A percentile compares a stretch with the other conserved stretches of the same genome.
Evolutionary conservation across 371 early-diverging fungal genomes (phyloP).

Genomic region (Mucor indicus): DNA sequence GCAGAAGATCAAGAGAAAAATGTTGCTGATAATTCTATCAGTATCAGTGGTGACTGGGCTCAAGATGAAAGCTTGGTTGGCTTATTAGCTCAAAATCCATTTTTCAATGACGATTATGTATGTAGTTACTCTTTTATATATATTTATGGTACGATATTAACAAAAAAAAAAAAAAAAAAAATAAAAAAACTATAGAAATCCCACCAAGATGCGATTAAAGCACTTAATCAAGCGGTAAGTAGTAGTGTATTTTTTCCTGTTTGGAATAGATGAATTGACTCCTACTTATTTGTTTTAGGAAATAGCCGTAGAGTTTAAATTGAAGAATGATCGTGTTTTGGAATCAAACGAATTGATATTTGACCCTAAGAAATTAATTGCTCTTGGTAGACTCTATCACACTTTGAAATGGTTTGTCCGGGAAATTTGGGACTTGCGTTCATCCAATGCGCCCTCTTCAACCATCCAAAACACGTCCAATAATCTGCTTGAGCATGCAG

Average conservation of each 20-base stretch:
- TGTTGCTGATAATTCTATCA: constrained; percentile 35
- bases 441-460: constrained; percentile 14
- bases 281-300: constrained; percentile 48
- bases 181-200: too few relatives aligned
- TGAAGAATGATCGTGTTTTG: constrained; percentile 80
- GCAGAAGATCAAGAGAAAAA: constrained; percentile 33
- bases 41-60: constrained; percentile 78
- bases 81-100: constrained; percentile 63
- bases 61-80: constrained; percentile 69
- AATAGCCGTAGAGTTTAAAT: constrained; percentile 69
- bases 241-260: too few relatives aligned
- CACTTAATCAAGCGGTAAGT: constrained; percentile 44
- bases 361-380: constrained; percentile 72
- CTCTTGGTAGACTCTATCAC: constrained; percentile 77
- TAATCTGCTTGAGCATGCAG: constrained; percentile 14
- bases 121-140: neutral
- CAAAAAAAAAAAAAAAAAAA: too few relatives aligned
- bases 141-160: too few relatives aligned
- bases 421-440: constrained; percentile 64
- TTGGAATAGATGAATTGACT: too few relatives aligned
- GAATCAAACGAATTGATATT: constrained; percentile 80
- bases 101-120: constrained; percentile 50
- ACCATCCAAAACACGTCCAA: constrained; percentile 20
- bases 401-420: constrained; percentile 78
- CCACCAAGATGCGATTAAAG: constrained; percentile 32